Conservation (phyloP, 2,329 filamentous ascomycete species). For the Aspergillus neoniger region DNA sequence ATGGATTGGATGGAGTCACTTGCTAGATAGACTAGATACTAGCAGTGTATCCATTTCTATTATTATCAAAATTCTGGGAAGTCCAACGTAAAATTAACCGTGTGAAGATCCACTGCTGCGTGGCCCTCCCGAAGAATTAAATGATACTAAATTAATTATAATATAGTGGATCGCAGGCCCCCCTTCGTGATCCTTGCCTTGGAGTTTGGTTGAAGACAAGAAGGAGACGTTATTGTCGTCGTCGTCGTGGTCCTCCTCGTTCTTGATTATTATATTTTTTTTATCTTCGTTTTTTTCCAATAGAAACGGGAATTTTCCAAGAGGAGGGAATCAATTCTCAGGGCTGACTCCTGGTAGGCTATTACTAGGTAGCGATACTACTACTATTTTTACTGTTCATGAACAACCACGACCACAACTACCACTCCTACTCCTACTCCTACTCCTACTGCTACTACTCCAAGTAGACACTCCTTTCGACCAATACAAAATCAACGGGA, state of each 20-base stretch:
- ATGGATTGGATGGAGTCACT: no score
- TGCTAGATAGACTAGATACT: no score
- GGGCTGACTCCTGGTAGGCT: no score
- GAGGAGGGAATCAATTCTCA: no score
- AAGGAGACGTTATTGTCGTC: not conserved
- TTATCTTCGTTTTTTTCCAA: not conserved
- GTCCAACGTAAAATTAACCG: slow-evolving; percentile 9
- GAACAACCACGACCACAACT: no score
- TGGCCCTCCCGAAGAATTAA: slow-evolving; percentile 26
- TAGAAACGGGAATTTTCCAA: no score
- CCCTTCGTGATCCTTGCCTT: slow-evolving; percentile 27
- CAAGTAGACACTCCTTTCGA: no score
- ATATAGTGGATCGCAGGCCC: slow-evolving; percentile 18
- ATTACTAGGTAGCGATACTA: not conserved
- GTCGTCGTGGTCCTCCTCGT: not conserved
- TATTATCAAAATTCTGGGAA: slow-evolving; percentile 8
- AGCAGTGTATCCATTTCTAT: slow-evolving; percentile 6
- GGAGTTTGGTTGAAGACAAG: not conserved
- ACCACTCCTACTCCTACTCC: no score
- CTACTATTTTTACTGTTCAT: no score
- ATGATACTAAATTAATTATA: slow-evolving; percentile 14
- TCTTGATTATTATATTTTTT: not conserved
- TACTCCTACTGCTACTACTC: no score
- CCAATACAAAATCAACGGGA: not conserved
- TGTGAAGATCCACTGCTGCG: slow-evolving; percentile 27